A percentile compares a stretch with the other conserved stretches of the same genome.
Evolutionary conservation across 768 basidiomycete genomes (phyloP).

Genomic region (Cyclocybe aegerita): DNA sequence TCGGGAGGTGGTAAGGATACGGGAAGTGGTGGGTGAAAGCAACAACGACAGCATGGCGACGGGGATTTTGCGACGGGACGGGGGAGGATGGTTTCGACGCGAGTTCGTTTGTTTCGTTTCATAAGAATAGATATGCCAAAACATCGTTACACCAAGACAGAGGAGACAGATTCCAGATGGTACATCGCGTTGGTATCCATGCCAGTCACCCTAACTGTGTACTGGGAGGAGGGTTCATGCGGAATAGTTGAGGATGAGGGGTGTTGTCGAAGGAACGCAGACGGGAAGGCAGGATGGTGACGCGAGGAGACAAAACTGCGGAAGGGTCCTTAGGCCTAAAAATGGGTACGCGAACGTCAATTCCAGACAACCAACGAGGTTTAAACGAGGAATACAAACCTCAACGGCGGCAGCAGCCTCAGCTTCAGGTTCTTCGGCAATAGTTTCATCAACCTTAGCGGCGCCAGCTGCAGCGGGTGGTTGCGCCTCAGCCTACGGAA

Average conservation of each 20-base stretch:
- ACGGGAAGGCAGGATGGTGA: not conserved
- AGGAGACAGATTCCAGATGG: conserved; percentile 6
- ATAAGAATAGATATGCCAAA: conserved; percentile 18
- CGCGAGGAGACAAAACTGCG: not conserved
- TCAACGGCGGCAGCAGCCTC: conserved; percentile 30
- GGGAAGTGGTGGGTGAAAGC: conserved; percentile 4
- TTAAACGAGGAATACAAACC: conserved; percentile 2
- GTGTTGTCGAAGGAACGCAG: conserved; percentile 1
- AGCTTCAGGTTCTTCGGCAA: conserved; percentile 54
- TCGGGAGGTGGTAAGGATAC: conserved; percentile 1
- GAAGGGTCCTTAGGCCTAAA: conserved; percentile 11
- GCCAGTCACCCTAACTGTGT: conserved; percentile 11
- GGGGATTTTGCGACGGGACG: conserved; percentile 11
- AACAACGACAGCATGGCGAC: conserved; percentile 19
- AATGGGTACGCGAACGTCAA: not conserved
- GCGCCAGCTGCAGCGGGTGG: conserved; percentile 35
- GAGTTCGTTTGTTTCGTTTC: conserved; percentile 20
- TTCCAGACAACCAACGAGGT: not conserved
- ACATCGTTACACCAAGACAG: conserved; percentile 18
- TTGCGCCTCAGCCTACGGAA: conserved; percentile 35
- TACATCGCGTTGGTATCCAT: conserved; percentile 15
- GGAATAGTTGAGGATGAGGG: not conserved
- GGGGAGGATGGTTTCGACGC: conserved; percentile 14
- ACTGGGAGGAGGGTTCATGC: conserved; percentile 1
- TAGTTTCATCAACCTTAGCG: conserved; percentile 42